These are phyloP conservation scores for Grosmannia huntii DNA, from an alignment of 2,329 filamentous ascomycete genomes.

Conservation along the genomic window DNA sequence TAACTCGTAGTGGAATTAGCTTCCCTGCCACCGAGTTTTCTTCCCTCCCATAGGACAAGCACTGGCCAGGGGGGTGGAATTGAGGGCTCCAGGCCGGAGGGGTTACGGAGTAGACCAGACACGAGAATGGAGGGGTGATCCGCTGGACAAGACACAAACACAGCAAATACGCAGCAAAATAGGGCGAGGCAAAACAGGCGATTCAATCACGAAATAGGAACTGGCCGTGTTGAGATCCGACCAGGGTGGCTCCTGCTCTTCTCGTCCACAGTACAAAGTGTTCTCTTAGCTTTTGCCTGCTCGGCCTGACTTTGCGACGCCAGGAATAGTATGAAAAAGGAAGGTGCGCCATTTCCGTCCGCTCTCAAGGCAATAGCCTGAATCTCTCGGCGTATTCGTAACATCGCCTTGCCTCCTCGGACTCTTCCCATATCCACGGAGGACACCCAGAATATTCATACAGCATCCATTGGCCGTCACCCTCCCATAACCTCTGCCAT, in stretches of 20 bases:
- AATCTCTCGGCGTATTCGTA: too few relatives aligned
- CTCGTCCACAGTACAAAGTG: neutral
- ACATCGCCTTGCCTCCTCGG: too few relatives aligned
- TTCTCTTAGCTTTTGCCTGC: neutral
- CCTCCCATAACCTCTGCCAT: neutral
- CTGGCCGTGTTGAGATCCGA: too few relatives aligned
- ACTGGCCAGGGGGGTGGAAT: constrained; percentile 2
- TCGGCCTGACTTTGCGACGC: neutral
- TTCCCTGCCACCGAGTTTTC: constrained; percentile 1
- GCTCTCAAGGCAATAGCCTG: neutral
- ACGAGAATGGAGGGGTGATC: neutral
- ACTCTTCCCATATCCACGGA: too few relatives aligned
- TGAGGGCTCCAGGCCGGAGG: neutral
- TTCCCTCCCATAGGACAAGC: neutral
- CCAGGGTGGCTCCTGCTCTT: neutral
- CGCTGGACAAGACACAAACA: neutral
- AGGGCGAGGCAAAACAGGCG: neutral
- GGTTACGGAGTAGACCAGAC: too few relatives aligned
- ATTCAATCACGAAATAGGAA: neutral
- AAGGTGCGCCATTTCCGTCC: neutral
- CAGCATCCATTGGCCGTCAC: neutral
- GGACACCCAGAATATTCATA: neutral
- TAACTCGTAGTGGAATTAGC: neutral
- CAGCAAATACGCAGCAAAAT: neutral
- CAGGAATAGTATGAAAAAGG: neutral